These are phyloP conservation scores for Cladosporium sp. DNA, from an alignment of 2,329 filamentous ascomycete species.

Conservation along the genomic window DNA sequence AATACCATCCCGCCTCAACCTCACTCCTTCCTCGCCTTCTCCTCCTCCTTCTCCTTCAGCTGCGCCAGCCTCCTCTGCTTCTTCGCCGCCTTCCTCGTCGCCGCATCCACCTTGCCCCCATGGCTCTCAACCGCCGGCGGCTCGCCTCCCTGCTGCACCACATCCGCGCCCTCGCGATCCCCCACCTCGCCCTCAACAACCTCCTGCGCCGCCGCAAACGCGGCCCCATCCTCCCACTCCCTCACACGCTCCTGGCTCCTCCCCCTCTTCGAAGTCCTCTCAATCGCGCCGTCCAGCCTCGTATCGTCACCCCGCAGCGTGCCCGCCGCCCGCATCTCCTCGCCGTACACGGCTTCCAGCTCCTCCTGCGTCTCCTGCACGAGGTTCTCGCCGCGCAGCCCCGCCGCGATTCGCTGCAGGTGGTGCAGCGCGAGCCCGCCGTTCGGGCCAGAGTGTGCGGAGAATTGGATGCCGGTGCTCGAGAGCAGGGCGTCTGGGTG, in stretches of 20 bases:
- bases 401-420: slow-evolving; percentile 47
- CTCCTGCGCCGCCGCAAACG: slow-evolving; percentile 35
- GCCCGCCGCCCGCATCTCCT: slow-evolving; percentile 15
- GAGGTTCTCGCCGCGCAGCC: slow-evolving; percentile 46
- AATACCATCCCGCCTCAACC: neutral
- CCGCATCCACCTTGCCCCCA: slow-evolving; percentile 38
- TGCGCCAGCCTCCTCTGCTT: slow-evolving; percentile 41
- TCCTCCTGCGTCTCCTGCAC: slow-evolving; percentile 34
- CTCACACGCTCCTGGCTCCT: slow-evolving; percentile 15
- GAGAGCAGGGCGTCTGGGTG: slow-evolving; percentile 44
- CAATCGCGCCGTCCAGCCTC: slow-evolving; percentile 20
- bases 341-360: slow-evolving; percentile 34
- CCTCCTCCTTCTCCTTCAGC: slow-evolving; percentile 33
- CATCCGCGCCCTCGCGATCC: slow-evolving; percentile 24
- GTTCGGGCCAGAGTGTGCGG: slow-evolving; percentile 36
- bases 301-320: slow-evolving; percentile 19
- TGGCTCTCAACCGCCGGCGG: slow-evolving; percentile 21
- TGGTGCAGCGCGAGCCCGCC: slow-evolving; percentile 49
- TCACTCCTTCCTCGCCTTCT: neutral
- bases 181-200: slow-evolving; percentile 38
- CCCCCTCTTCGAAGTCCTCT: slow-evolving; percentile 30
- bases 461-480: slow-evolving; percentile 37
- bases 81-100: slow-evolving; percentile 50
- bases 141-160: slow-evolving; percentile 29
- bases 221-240: slow-evolving; percentile 39